phyloP scores from a whole-genome alignment of 164 flowering plant genomes.

The Macadamia tetraphylla region DNA sequence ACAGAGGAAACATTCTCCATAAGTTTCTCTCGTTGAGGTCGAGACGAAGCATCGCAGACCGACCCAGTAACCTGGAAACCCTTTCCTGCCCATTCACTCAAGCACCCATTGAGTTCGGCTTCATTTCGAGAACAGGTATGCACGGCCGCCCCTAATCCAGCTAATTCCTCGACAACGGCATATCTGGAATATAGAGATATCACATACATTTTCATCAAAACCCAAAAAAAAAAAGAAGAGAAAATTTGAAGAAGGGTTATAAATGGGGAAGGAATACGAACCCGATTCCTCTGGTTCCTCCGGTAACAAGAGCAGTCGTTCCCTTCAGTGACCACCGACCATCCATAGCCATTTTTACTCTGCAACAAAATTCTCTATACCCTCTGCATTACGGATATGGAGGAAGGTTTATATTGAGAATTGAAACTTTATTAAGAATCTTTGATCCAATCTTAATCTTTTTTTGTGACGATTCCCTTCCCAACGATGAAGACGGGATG shows the following conservation, averaged over 20 bases:
- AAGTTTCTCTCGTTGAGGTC: constrained; percentile 27
- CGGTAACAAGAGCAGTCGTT: constrained; percentile 28
- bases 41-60: constrained; percentile 27
- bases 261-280: neutral
- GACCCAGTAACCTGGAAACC: constrained; percentile 39
- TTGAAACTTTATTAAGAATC: no score
- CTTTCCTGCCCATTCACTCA: constrained; percentile 31
- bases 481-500: no score
- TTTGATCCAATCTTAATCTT: no score
- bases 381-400: no score
- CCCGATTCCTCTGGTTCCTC: constrained; percentile 29
- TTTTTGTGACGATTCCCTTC: no score
- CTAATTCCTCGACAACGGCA: constrained; percentile 44
- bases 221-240: neutral
- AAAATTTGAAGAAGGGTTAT: neutral
- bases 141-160: constrained; percentile 35
- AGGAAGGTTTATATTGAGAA: no score
- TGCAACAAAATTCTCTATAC: no score
- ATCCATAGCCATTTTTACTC: neutral
- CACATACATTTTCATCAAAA: neutral
- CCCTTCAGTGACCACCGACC: constrained; percentile 24
- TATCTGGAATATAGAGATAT: constrained; percentile 11
- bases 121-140: constrained; percentile 39
- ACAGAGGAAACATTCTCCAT: constrained; percentile 35
- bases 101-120: constrained; percentile 23